phyloP scores from a whole-genome alignment of 176 grass and related monocot genomes.

The Urochloa ruziziensis region DNA sequence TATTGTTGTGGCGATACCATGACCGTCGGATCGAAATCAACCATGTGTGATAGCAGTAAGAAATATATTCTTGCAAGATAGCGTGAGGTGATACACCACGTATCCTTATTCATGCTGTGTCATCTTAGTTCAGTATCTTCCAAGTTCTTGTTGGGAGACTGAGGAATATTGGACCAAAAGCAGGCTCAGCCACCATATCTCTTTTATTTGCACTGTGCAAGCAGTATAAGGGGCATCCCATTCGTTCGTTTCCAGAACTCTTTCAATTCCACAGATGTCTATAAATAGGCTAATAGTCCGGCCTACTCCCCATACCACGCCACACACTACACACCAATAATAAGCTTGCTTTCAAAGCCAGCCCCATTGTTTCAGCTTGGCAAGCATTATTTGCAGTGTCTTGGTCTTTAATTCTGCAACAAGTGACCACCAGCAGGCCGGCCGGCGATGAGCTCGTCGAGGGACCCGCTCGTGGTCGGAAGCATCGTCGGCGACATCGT shows the following conservation, averaged over 20 bases:
- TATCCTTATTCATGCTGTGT: background rate
- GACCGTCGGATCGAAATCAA: background rate
- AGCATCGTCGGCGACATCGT: slow-evolving; percentile 66
- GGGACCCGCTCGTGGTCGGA: slow-evolving; percentile 74
- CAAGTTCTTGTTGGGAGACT: background rate
- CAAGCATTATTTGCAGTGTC: background rate
- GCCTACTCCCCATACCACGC: background rate
- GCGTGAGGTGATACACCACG: background rate
- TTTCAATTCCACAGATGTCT: background rate
- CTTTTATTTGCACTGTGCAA: background rate
- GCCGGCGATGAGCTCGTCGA: slow-evolving; percentile 41
- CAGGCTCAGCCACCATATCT: background rate
- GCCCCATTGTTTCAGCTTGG: background rate
- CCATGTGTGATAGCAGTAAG: too few relatives aligned
- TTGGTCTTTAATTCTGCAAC: background rate
- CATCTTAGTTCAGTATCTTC: background rate
- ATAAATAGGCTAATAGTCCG: slow-evolving; percentile 41
- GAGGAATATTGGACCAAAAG: background rate
- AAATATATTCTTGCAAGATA: background rate
- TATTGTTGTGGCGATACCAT: background rate
- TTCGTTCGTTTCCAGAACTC: too few relatives aligned
- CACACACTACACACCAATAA: too few relatives aligned
- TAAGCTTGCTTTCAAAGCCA: too few relatives aligned
- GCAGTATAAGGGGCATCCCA: too few relatives aligned
- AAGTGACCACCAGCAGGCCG: background rate